Evolutionary conservation across 495 filamentous ascomycete genomes (phyloP).

Genomic region (Tuber umbilicatum): DNA sequence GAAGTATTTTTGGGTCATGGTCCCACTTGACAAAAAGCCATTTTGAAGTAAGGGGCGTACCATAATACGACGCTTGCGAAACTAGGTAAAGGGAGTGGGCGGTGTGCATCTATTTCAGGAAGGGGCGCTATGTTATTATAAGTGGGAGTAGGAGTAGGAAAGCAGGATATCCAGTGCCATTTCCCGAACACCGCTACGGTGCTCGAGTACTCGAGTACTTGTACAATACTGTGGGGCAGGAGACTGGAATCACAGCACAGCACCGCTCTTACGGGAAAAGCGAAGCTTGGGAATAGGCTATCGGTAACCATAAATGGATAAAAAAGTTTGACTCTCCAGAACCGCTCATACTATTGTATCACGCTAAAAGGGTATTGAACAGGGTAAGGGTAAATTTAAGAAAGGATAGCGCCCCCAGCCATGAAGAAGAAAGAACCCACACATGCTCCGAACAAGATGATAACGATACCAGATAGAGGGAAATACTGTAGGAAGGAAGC

Average conservation of each 20-base stretch:
- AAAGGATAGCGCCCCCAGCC: slow-evolving; percentile 1
- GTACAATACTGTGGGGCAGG: neutral
- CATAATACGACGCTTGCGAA: neutral
- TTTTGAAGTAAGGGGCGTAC: neutral
- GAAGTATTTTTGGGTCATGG: neutral
- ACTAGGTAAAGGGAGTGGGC: neutral
- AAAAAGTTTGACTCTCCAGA: neutral
- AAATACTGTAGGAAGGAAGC: neutral
- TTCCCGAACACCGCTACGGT: neutral
- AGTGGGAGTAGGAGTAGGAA: neutral
- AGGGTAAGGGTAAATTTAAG: neutral
- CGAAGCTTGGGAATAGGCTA: neutral
- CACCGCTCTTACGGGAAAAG: neutral
- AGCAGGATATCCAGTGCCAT: neutral
- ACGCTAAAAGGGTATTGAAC: neutral
- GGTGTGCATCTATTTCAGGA: neutral
- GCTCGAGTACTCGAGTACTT: too few relatives aligned
- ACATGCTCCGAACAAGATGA: neutral
- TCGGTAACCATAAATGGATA: neutral
- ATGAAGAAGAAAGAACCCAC: slow-evolving; percentile 1
- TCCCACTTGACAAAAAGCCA: neutral
- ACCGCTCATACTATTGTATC: neutral
- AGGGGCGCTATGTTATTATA: neutral
- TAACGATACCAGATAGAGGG: neutral
- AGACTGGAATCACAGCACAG: neutral